phyloP scores from a whole-genome alignment of 768 basidiomycete species.

The Mycena rebaudengoi region DNA sequence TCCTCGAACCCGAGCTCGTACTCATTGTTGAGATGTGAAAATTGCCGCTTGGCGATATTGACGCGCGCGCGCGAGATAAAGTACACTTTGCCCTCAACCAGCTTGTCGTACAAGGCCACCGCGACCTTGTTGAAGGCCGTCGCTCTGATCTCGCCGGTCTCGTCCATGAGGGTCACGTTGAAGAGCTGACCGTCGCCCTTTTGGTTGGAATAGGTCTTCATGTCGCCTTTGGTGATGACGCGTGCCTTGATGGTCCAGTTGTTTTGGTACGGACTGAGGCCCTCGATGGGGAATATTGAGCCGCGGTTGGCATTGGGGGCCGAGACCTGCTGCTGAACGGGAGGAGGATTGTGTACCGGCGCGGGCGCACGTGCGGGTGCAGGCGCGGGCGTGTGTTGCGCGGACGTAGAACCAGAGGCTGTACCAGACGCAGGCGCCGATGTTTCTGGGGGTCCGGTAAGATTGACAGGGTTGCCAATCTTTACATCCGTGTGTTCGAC shows the following conservation, averaged over 20 bases:
- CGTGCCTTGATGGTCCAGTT: conserved; percentile 98
- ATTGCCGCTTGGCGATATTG: conserved; percentile 97
- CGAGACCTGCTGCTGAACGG: conserved; percentile 28
- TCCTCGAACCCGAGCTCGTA: conserved; percentile 92
- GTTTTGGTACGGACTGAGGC: conserved; percentile 95
- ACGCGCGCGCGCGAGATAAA: conserved; percentile 90
- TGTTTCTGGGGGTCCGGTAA: conserved; percentile 37
- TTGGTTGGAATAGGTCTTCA: conserved; percentile 88
- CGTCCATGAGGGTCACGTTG: conserved; percentile 93
- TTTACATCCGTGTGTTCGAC: conserved; percentile 66
- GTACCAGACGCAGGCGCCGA: conserved; percentile 32
- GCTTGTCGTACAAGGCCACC: conserved; percentile 81
- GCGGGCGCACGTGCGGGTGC: conserved; percentile 17
- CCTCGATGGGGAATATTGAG: conserved; percentile 84
- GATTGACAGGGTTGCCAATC: conserved; percentile 67
- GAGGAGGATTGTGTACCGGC: no score
- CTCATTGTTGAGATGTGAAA: conserved; percentile 88
- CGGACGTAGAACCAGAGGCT: conserved; percentile 37
- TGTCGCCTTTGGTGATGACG: conserved; percentile 88
- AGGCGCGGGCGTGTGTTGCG: conserved; percentile 19
- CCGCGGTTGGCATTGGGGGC: conserved; percentile 39
- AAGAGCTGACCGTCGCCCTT: conserved; percentile 96
- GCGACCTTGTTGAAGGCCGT: conserved; percentile 91
- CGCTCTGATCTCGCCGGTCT: conserved; percentile 89
- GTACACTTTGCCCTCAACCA: conserved; percentile 94